These are phyloP conservation scores for Halophytophthora polymorphica DNA, from an alignment of 352 stramenopile species.

Conservation along the genomic window DNA sequence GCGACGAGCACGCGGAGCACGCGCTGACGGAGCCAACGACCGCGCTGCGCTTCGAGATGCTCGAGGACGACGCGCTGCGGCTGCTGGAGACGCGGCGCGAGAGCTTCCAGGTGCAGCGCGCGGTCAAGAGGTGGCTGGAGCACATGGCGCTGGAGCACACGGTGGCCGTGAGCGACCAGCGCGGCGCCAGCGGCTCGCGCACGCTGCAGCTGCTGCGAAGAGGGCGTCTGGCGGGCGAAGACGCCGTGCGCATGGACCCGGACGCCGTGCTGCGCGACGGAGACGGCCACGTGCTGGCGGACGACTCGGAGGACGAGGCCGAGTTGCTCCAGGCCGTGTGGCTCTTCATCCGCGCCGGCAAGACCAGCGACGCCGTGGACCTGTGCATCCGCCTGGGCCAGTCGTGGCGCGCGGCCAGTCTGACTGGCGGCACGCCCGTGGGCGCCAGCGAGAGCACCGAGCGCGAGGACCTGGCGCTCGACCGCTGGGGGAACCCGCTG, in stretches of 20 bases:
- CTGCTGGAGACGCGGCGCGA: constrained; percentile 59
- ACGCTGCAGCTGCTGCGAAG: constrained; percentile 68
- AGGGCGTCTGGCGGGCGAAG: constrained; percentile 26
- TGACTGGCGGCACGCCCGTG: constrained; percentile 58
- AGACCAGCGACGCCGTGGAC: constrained; percentile 61
- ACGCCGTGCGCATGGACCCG: constrained; percentile 56
- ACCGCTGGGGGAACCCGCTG: constrained; percentile 80
- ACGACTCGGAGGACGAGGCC: constrained; percentile 80
- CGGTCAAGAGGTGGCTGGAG: constrained; percentile 80
- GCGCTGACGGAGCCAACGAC: constrained; percentile 40
- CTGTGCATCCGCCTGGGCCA: constrained; percentile 73
- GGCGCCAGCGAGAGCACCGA: constrained; percentile 59
- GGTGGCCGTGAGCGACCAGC: constrained; percentile 58
- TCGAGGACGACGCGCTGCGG: constrained; percentile 72
- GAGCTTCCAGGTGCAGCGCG: constrained; percentile 64
- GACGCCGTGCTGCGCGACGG: constrained; percentile 66
- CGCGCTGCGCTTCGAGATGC: constrained; percentile 67
- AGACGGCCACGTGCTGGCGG: constrained; percentile 55
- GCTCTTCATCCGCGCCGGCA: constrained; percentile 67
- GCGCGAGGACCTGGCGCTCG: constrained; percentile 37
- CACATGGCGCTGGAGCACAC: constrained; percentile 71
- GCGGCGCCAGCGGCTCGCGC: constrained; percentile 40
- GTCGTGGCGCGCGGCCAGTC: constrained; percentile 73
- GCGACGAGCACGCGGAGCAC: constrained; percentile 22
- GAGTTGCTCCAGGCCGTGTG: constrained; percentile 76